Evolutionary conservation across 2,329 filamentous ascomycete species (phyloP).

Genomic region (Beauveria sp.): DNA sequence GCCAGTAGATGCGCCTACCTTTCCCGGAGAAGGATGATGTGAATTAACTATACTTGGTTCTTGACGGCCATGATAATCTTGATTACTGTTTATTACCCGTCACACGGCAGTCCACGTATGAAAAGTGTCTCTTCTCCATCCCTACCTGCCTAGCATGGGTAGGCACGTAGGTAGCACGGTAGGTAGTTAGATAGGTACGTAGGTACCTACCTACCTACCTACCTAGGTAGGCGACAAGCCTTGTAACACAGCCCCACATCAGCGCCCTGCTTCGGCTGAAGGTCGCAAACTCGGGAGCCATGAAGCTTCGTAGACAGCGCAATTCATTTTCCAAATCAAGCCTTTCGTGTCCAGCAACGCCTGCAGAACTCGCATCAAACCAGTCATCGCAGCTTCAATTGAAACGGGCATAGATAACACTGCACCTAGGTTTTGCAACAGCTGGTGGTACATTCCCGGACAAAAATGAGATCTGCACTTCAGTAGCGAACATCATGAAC

Average conservation of each 20-base stretch:
- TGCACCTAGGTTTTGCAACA: neutral
- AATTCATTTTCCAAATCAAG: neutral
- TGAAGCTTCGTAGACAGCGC: neutral
- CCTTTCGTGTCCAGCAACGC: neutral
- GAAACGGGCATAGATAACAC: neutral
- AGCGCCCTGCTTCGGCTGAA: neutral
- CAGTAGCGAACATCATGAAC: slow-evolving; percentile 1
- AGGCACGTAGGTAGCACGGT: too few species aligned
- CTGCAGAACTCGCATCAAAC: neutral
- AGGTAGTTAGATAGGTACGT: too few species aligned
- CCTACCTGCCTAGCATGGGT: too few species aligned
- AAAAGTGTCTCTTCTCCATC: too few species aligned
- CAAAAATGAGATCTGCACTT: neutral
- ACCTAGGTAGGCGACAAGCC: neutral
- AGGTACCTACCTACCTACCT: too few species aligned
- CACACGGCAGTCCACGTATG: too few species aligned
- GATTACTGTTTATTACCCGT: too few species aligned
- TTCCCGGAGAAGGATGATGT: too few species aligned
- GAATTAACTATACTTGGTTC: too few species aligned
- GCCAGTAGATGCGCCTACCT: too few species aligned
- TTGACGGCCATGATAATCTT: too few species aligned
- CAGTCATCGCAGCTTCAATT: neutral
- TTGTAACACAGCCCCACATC: neutral
- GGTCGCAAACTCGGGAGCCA: too few species aligned
- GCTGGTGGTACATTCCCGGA: neutral